phyloP scores from a whole-genome alignment of 2,329 filamentous ascomycete genomes.

The Fusarium avenaceum region DNA sequence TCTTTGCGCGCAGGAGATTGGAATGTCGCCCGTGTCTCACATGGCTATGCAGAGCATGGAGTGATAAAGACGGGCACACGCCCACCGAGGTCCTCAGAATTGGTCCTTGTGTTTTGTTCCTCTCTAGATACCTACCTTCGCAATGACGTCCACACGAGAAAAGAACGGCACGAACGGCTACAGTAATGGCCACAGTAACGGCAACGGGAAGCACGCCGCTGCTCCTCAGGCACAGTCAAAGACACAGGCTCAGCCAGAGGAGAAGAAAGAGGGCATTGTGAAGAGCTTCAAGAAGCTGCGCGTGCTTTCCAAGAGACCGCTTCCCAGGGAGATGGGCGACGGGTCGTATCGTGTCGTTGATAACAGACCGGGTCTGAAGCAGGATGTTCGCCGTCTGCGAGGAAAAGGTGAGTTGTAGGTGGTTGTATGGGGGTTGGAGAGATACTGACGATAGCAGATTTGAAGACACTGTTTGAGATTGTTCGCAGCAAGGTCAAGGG shows the following conservation, averaged over 20 bases:
- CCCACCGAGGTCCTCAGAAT: not conserved
- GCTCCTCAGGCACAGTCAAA: not conserved
- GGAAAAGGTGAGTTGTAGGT: constrained; percentile 29
- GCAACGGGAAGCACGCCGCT: constrained; percentile 12
- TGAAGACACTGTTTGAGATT: constrained; percentile 72
- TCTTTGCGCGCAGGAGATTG: not conserved
- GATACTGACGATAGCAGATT: constrained; percentile 59
- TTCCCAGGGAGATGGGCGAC: constrained; percentile 73
- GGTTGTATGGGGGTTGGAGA: not conserved
- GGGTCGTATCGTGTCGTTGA: constrained; percentile 67
- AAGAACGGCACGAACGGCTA: constrained; percentile 41
- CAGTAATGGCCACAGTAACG: constrained; percentile 37
- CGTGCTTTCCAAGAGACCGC: constrained; percentile 68
- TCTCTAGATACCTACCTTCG: not conserved
- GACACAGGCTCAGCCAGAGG: constrained; percentile 9
- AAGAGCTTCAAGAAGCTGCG: constrained; percentile 53
- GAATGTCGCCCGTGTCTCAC: not conserved
- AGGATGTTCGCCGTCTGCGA: constrained; percentile 45
- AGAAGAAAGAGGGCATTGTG: constrained; percentile 47
- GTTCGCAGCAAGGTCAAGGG: constrained; percentile 74
- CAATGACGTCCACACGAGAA: constrained; percentile 38
- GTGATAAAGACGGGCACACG: constrained; percentile 21
- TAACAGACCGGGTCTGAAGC: constrained; percentile 57
- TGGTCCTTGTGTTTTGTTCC: not conserved
- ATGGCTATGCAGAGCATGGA: not conserved